A percentile compares a stretch with the other conserved stretches of the same genome.
phyloP scores from a whole-genome alignment of 2,329 filamentous ascomycete species.

The Pseudogymnoascus sp. region DNA sequence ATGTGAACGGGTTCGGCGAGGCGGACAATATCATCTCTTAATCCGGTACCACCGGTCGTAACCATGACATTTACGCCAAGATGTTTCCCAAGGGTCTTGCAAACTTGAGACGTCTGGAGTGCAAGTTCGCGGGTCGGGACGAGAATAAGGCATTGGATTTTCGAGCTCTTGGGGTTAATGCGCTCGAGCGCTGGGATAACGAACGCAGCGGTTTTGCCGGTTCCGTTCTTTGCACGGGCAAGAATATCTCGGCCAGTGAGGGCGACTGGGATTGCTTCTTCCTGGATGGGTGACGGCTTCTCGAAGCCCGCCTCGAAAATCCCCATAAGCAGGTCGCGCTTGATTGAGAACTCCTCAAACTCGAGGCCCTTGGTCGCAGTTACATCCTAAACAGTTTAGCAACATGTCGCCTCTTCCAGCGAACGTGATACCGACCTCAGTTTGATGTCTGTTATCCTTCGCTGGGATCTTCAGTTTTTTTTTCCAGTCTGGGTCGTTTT shows the following conservation, averaged over 20 bases:
- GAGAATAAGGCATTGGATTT: slow-evolving; percentile 92
- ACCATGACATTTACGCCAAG: slow-evolving; percentile 98
- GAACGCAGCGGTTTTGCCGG: slow-evolving; percentile 96
- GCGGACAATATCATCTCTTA: slow-evolving; percentile 95
- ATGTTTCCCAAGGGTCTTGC: slow-evolving; percentile 96
- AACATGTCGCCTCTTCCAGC: slow-evolving; percentile 6
- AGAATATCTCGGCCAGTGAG: slow-evolving; percentile 92
- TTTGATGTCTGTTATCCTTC: slow-evolving; percentile 72
- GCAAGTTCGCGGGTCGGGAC: slow-evolving; percentile 95
- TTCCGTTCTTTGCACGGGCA: slow-evolving; percentile 95
- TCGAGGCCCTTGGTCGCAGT: slow-evolving; percentile 96
- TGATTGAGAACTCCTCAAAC: slow-evolving; percentile 94
- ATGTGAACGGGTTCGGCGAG: slow-evolving; percentile 93
- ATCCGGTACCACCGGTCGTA: slow-evolving; percentile 87
- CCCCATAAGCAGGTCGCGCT: slow-evolving; percentile 93
- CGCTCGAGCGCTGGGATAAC: slow-evolving; percentile 91
- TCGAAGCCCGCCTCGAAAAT: slow-evolving; percentile 99
- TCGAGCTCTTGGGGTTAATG: slow-evolving; percentile 92
- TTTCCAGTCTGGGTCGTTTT: slow-evolving; percentile 62
- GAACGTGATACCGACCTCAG: slow-evolving; percentile 50
- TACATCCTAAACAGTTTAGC: slow-evolving; percentile 62
- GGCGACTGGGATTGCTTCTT: slow-evolving; percentile 96
- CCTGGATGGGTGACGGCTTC: slow-evolving; percentile 97
- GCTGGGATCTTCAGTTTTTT: slow-evolving; percentile 62
- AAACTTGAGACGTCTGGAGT: slow-evolving; percentile 97